These are phyloP conservation scores for Hericium erinaceus DNA, from an alignment of 768 basidiomycete species.

Conservation along the genomic window DNA sequence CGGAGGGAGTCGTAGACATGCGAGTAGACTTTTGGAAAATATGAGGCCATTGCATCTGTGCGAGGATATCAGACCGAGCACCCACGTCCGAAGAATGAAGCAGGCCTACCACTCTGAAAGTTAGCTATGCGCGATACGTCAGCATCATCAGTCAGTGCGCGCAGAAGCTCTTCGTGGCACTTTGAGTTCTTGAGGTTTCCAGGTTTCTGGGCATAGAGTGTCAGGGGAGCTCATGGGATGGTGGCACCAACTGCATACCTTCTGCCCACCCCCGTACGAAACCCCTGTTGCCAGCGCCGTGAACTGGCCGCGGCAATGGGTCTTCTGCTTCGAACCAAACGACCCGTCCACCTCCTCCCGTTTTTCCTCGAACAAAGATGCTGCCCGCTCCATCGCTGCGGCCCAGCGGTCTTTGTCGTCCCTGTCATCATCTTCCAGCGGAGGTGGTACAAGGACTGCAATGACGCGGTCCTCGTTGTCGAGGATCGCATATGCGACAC, in stretches of 20 bases:
- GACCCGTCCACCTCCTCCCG: too few relatives aligned
- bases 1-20: neutral
- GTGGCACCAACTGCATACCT: too few relatives aligned
- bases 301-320: neutral
- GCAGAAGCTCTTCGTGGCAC: too few relatives aligned
- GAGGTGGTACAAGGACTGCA: neutral
- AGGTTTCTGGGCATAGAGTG: too few relatives aligned
- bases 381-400: neutral
- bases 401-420: neutral
- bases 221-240: too few relatives aligned
- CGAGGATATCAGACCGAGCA: too few relatives aligned
- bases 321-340: too few relatives aligned
- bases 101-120: neutral
- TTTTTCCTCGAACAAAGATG: neutral
- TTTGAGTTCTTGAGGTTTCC: too few relatives aligned
- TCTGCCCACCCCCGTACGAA: slow-evolving; percentile 2
- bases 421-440: neutral
- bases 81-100: too few relatives aligned
- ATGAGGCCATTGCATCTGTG: neutral
- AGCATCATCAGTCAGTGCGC: too few relatives aligned
- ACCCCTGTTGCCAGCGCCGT: neutral
- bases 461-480: neutral
- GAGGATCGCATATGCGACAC: neutral
- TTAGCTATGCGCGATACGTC: neutral
- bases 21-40: neutral